These are phyloP conservation scores for Talaromyces atroroseus DNA, from an alignment of 2,329 filamentous ascomycete species.

Conservation along the genomic window DNA sequence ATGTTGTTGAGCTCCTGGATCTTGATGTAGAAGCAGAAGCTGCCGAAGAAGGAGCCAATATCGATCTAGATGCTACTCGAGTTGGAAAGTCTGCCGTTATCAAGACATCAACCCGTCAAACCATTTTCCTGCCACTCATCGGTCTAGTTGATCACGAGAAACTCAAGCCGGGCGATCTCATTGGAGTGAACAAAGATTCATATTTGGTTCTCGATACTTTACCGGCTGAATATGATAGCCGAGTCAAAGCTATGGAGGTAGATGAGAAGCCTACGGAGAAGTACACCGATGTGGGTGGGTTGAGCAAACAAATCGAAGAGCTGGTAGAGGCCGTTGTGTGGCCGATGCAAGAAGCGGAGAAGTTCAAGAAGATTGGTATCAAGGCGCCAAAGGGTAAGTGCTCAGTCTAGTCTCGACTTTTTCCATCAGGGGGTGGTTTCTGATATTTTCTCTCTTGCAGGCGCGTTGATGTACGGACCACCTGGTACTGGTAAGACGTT, in stretches of 20 bases:
- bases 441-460: conserved; percentile 41
- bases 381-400: conserved; percentile 91
- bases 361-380: conserved; percentile 99
- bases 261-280: conserved; percentile 99
- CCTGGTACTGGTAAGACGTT: conserved; percentile 47
- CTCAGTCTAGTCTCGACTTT: background rate
- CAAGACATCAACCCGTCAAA: conserved; percentile 97
- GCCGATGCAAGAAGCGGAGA: conserved; percentile 99
- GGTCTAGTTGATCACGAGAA: conserved; percentile 93
- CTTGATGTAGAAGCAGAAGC: conserved; percentile 95
- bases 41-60: conserved; percentile 95
- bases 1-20: conserved; percentile 94
- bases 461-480: conserved; percentile 91
- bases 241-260: conserved; percentile 99
- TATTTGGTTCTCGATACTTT: conserved; percentile 95
- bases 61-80: conserved; percentile 91
- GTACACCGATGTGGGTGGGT: conserved; percentile 93
- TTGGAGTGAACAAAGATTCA: conserved; percentile 98
- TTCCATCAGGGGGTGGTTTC: background rate
- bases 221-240: conserved; percentile 95
- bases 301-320: conserved; percentile 99
- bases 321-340: conserved; percentile 97
- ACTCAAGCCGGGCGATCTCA: conserved; percentile 91
- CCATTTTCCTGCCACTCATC: conserved; percentile 95
- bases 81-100: conserved; percentile 98